Conservation (phyloP, 1,284 basidiomycete genomes). For the Naganishia sp. region DNA sequence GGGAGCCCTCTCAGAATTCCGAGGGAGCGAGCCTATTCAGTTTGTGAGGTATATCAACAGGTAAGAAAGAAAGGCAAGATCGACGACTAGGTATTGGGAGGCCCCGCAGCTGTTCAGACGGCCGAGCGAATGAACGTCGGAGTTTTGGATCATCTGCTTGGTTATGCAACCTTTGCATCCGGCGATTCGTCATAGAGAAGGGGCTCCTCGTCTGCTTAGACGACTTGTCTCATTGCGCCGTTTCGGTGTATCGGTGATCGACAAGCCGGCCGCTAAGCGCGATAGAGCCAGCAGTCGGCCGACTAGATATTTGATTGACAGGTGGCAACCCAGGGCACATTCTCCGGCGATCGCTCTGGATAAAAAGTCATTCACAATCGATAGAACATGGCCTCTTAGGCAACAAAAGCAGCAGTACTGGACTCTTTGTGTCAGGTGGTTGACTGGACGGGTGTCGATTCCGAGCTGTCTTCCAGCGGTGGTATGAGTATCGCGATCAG, state of each 20-base stretch:
- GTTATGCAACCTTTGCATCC: background rate
- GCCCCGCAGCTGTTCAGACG: background rate
- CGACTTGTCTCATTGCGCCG: slow-evolving; percentile 1
- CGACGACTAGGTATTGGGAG: background rate
- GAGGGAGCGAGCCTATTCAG: background rate
- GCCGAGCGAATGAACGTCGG: slow-evolving; percentile 14
- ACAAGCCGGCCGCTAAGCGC: background rate
- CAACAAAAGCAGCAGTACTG: too few species aligned
- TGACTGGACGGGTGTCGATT: too few species aligned
- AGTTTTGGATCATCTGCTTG: background rate
- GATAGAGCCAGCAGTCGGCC: background rate
- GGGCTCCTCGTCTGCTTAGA: background rate
- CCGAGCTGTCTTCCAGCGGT: too few species aligned
- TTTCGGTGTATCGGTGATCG: background rate
- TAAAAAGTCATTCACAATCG: too few species aligned
- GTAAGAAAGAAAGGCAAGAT: background rate
- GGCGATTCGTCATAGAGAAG: slow-evolving; percentile 13
- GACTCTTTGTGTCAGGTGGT: too few species aligned
- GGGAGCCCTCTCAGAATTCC: background rate
- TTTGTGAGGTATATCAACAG: background rate
- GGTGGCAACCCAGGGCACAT: too few species aligned
- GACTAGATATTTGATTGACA: too few species aligned
- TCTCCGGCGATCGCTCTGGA: too few species aligned
- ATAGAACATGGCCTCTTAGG: too few species aligned
- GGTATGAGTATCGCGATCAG: too few species aligned